phyloP scores from a whole-genome alignment of 2,329 filamentous ascomycete species.

The Geoglossum cookeanum region DNA sequence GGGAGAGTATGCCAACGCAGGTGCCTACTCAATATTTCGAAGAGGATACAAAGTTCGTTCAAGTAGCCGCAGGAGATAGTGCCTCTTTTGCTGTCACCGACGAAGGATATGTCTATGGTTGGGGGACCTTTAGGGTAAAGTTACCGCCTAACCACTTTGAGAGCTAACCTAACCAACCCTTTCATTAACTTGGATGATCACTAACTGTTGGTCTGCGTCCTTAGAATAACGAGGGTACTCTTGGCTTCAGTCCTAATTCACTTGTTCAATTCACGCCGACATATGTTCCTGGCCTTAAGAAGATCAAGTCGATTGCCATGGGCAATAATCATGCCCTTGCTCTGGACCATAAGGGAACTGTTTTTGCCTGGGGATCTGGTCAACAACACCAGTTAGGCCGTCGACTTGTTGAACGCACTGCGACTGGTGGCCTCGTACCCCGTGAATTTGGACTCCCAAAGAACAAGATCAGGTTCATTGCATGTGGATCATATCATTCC shows the following conservation, averaged over 20 bases:
- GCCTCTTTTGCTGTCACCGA: constrained; percentile 40
- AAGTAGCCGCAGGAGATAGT: constrained; percentile 40
- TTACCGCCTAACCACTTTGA: constrained; percentile 8
- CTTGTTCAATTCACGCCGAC: constrained; percentile 32
- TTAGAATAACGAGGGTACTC: constrained; percentile 43
- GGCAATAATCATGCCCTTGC: constrained; percentile 41
- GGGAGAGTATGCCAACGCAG: constrained; percentile 33
- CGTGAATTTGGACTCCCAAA: constrained; percentile 36
- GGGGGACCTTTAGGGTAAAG: constrained; percentile 40
- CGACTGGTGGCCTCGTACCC: constrained; percentile 34
- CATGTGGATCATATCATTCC: constrained; percentile 61
- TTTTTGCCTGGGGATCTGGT: constrained; percentile 45
- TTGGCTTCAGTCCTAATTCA: constrained; percentile 39
- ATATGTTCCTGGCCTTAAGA: constrained; percentile 41
- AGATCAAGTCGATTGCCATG: constrained; percentile 39
- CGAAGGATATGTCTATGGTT: constrained; percentile 40
- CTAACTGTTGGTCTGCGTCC: too few species aligned
- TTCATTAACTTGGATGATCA: too few species aligned
- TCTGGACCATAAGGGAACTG: constrained; percentile 36
- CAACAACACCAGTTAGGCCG: constrained; percentile 53
- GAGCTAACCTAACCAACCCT: background rate
- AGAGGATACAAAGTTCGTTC: constrained; percentile 33
- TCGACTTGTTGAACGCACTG: constrained; percentile 39
- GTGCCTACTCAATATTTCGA: constrained; percentile 30
- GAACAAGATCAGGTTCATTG: constrained; percentile 39